Conservation (phyloP, 805 yeast genomes). For the Scheffersomyces ergatensis region DNA sequence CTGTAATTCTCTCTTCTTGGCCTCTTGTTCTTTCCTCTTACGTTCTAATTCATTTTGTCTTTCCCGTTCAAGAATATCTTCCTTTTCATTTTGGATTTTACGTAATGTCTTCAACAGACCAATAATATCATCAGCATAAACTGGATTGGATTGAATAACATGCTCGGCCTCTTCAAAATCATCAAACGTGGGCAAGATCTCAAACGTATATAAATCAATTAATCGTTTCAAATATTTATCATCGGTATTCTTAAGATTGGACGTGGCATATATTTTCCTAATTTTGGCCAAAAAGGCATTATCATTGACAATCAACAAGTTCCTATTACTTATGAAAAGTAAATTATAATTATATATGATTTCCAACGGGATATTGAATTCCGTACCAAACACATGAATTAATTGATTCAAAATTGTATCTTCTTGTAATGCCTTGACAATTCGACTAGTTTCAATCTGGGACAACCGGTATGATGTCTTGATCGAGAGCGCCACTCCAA, state of each 20-base stretch:
- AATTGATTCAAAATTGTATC: not conserved
- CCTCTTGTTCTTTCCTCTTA: slow-evolving; percentile 6
- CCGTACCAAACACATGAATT: not conserved
- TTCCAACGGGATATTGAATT: slow-evolving; percentile 26
- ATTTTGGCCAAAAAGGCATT: slow-evolving; percentile 7
- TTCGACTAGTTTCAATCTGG: not conserved
- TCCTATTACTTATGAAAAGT: slow-evolving; percentile 25
- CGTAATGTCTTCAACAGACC: slow-evolving; percentile 9
- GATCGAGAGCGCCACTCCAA: slow-evolving; percentile 20
- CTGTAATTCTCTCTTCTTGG: slow-evolving; percentile 5
- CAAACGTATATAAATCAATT: slow-evolving; percentile 31
- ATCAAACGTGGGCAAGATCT: slow-evolving; percentile 30
- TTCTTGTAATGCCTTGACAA: not conserved
- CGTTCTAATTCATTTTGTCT: slow-evolving; percentile 8
- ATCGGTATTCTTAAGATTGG: slow-evolving; percentile 10
- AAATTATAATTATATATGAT: slow-evolving; percentile 30
- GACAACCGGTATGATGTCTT: not conserved
- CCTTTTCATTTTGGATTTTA: slow-evolving; percentile 7
- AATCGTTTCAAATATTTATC: slow-evolving; percentile 20
- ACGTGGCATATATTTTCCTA: slow-evolving; percentile 2
- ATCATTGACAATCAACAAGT: slow-evolving; percentile 10
- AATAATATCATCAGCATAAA: slow-evolving; percentile 9
- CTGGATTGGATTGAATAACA: slow-evolving; percentile 21
- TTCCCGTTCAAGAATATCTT: slow-evolving; percentile 1
- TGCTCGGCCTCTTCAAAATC: slow-evolving; percentile 23